These are phyloP conservation scores for Allium cepa DNA, from an alignment of 106 monocot genomes.

Conservation along the genomic window DNA sequence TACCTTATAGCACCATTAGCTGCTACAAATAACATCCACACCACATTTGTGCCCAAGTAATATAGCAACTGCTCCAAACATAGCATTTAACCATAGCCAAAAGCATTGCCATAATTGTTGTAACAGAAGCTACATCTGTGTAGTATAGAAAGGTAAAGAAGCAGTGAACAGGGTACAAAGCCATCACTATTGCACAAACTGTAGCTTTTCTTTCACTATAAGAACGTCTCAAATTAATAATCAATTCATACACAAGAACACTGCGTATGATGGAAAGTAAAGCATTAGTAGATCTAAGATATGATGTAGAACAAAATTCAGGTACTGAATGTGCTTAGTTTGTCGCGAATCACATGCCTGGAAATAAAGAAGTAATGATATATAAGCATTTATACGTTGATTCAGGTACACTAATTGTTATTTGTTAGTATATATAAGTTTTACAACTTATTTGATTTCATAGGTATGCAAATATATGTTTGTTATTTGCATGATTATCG, in stretches of 20 bases:
- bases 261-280: conserved; percentile 56
- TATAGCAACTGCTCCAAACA: conserved; percentile 59
- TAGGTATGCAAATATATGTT: too few species aligned
- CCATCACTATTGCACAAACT: conserved; percentile 35
- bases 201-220: conserved; percentile 43
- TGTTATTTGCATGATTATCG: too few species aligned
- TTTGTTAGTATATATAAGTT: too few species aligned
- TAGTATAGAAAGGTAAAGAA: conserved; percentile 96
- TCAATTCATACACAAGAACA: conserved; percentile 65
- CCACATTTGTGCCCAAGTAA: conserved; percentile 79
- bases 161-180: conserved; percentile 85
- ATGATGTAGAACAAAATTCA: conserved; percentile 55
- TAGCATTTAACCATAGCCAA: conserved; percentile 56
- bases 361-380: conserved; percentile 69
- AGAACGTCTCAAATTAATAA: conserved; percentile 51
- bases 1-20: conserved; percentile 51
- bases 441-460: too few species aligned
- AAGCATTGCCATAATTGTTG: conserved; percentile 79
- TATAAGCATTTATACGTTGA: too few species aligned
- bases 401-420: too few species aligned
- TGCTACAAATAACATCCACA: conserved; percentile 90
- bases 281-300: conserved; percentile 80
- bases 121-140: conserved; percentile 84
- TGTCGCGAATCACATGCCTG: conserved; percentile 42
- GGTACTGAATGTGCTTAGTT: conserved; percentile 23